Base-by-base conservation (phyloP, 768 basidiomycete species). In the Termitomyces heimii region DNA sequence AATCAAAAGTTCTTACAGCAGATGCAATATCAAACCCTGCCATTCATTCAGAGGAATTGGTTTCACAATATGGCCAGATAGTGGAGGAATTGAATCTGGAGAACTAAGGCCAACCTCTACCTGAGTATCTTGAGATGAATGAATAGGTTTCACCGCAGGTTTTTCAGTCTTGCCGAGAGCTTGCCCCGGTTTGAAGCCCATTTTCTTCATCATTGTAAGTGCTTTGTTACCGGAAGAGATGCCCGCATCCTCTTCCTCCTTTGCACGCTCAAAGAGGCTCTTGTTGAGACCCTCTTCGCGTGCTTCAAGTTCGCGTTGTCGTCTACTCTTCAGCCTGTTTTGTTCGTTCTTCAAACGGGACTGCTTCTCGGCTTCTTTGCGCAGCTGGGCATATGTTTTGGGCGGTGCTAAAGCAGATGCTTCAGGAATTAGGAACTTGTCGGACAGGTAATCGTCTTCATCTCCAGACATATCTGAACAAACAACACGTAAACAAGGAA, bases 181-280 rank as follows among this genome's bases (percentile, higher is more conserved):
- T 68, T 92, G 84, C 16, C 92, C 92, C 2, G 89, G 84, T 72
- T 87, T 88, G 75, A 91, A 94, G 1, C 92, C 92, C 92, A 94
- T 94, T 73, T 89, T 93, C 81, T 89, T 84, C 92, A 94, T 94
- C 76, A 94, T 93, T 16, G 82, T 80, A 54, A 94, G 74, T 8
- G 92, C 92, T 68, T 92, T 94, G 74, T 82, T 92, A 43, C 80
- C 77, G 53, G 75, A 70, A 42, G 74, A 72, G 22, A 76, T 65
- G 6, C 81, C 84, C 45, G 72, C 75, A 58, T 78, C 78, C 60
- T 82, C 79, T 44, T 83, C 81, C 65, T 90, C 87, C 67, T 81
- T 77, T 24, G 87, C 88, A 43, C 82, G 78, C 65, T 90, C 87
- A 63, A 94, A 92, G 22, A 94, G 81, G 71, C 86, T 92, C 71